Base-by-base conservation (phyloP, 768 basidiomycete genomes). In the Collybiopsis confluens region DNA sequence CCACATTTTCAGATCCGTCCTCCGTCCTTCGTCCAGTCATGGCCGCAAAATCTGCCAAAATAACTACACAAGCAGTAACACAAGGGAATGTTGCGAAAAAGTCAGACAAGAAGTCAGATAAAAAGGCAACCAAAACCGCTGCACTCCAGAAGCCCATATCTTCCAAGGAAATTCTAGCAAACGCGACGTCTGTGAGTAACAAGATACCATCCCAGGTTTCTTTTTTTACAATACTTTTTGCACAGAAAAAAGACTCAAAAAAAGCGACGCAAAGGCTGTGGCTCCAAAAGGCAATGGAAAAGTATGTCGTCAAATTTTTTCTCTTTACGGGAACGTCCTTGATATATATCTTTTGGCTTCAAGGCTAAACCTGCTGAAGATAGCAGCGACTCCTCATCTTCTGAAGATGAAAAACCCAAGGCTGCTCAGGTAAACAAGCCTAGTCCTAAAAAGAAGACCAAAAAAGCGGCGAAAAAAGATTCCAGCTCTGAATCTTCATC, bases 351-450 rank as follows among this genome's bases (percentile, higher is more conserved):
- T 16, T 67, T 66, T 10, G 64, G 66, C 28, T 68, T 65, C 21
- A 53, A 68, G 67, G 54, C 62, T 62, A 16, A 64, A 62, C 40
- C 45, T 58, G 20, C 62, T 63, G 40, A 41, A 16, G 57, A 69
- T 26, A 62, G 58, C n/a, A 73, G 72, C 16, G 47, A 54, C 28
- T 48, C 52, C 56, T 68, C 67, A 48, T 73, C 73, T 16, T 66
- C 70, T 20, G 73, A 81, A 58, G 82, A 82, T 37, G 81, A 83
- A 62, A 79, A 80, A 61, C 74, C 80, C 55, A 83, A 84, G 64
- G 75, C 77, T 36, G 70, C 73, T 7, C 78, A 78, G 61, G 70
- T 79, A 35, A 79, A 78, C 58, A 68, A 65, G 48, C 61, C 65
- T 23, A 41, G 55, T 13, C 33, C 47, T 16, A 33, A 33, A 33